These are phyloP conservation scores for Nowakowskiella sp. DNA, from an alignment of 192 early-diverging fungal genomes.

Conservation along the genomic window DNA sequence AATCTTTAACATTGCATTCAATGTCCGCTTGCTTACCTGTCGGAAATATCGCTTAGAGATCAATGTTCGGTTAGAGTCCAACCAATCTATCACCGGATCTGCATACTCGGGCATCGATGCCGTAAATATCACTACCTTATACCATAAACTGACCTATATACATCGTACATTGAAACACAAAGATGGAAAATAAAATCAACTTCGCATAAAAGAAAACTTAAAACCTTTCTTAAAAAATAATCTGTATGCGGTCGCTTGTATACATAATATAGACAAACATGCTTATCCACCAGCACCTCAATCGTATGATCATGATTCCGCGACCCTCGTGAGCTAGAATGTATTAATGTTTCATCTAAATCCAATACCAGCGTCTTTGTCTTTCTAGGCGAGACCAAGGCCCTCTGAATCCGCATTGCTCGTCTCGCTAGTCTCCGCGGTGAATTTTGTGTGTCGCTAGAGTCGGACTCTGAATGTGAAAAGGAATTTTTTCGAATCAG, in stretches of 20 bases:
- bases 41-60: constrained; percentile 73
- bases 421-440: no score
- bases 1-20: constrained; percentile 12
- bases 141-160: constrained; percentile 73
- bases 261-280: constrained; percentile 78
- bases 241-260: constrained; percentile 86
- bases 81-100: constrained; percentile 87
- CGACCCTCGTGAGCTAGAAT: constrained; percentile 56
- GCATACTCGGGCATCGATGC: constrained; percentile 89
- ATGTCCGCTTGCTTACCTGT: constrained; percentile 37
- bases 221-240: constrained; percentile 72
- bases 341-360: constrained; percentile 72
- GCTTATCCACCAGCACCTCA: constrained; percentile 75
- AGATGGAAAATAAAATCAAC: constrained; percentile 11
- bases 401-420: no score
- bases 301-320: constrained; percentile 66
- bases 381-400: no score
- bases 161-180: background rate
- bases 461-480: no score
- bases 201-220: constrained; percentile 9
- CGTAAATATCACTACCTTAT: constrained; percentile 84
- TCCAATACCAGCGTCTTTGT: constrained; percentile 46
- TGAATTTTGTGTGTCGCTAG: no score
- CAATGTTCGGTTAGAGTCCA: constrained; percentile 62
- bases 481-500: no score